Base-by-base conservation (phyloP, 345 rosid genomes). In the Ceriops tagal region DNA sequence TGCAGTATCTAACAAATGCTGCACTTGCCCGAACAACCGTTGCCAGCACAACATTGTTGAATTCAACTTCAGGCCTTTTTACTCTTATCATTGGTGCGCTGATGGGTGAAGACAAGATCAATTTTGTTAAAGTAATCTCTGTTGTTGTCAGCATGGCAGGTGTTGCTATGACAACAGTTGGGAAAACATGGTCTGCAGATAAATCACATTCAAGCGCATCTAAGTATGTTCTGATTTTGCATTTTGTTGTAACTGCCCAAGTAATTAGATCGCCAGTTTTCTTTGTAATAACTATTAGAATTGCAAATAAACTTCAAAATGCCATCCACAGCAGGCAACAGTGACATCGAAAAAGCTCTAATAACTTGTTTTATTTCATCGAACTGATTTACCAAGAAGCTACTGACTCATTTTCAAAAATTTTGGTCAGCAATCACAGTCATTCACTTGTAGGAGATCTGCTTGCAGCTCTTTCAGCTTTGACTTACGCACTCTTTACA, bases 61-160 rank as follows among this genome's bases (percentile, higher is more conserved):
- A 74, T n/a, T 80, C 88, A 49, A 82, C 83, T 49, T 80, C 88
- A 19, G 80, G 83, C 53, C 80, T 81, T 31, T 85, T 82, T 71
- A 85, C 86, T 69, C 84, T 82, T n/a, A 61, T 82, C 52, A 78
- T 85, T 28, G 84, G 86, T 7, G 85, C 76, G 31, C 19, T 77
- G 46, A 58, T 83, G 9, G 85, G 86, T n/a, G 80, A 83, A 72
- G 89, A 81, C 28, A 55, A 78, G 5, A 57, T 85, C 30, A 75
- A 63, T 65, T 24, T 63, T 11, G 70, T 75, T 16, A 80, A 85
- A 77, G 80, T 75, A 49, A 35, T 85, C 19, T 76, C 86, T 19
- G 82, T 85, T 13, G 8, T 75, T 3, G 34, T 82, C 21, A 83
- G 86, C 79, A 72, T 85, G 76, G 73, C 72, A 31, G 88, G 88